Percentiles rank a stretch among this genome's conserved stretches.
phyloP scores from a whole-genome alignment of 1,284 basidiomycete species.

The Ganoderma multipileum region DNA sequence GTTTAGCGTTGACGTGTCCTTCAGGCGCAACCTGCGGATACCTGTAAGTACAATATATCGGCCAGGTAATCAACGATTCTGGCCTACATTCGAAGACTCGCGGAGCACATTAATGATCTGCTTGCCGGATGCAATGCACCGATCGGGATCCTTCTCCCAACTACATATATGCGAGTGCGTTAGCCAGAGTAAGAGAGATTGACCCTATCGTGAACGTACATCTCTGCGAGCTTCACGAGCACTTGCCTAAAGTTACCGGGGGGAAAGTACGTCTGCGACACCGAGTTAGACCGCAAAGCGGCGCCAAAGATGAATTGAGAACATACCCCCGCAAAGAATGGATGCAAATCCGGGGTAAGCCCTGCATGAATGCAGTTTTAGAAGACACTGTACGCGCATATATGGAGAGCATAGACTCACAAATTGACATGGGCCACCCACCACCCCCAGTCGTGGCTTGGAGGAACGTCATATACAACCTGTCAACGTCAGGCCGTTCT shows the following conservation, averaged over 20 bases:
- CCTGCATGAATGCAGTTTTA: slow-evolving; percentile 22
- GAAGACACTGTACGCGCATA: not conserved
- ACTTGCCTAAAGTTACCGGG: slow-evolving; percentile 35
- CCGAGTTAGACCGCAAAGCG: not conserved
- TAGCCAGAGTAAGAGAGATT: not conserved
- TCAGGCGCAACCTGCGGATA: slow-evolving; percentile 27
- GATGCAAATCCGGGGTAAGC: slow-evolving; percentile 50
- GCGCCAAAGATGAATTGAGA: not conserved
- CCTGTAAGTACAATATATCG: not conserved
- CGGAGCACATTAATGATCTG: slow-evolving; percentile 34
- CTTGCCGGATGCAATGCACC: slow-evolving; percentile 31
- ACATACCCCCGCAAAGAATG: slow-evolving; percentile 49
- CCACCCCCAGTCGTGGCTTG: slow-evolving; percentile 50
- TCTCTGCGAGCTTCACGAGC: slow-evolving; percentile 36
- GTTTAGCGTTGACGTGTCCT: slow-evolving; percentile 16
- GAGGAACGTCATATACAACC: slow-evolving; percentile 53
- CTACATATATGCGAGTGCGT: slow-evolving; percentile 16
- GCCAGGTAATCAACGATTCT: not conserved
- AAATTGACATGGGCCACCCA: slow-evolving; percentile 54
- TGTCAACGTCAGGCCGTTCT: slow-evolving; percentile 53
- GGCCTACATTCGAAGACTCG: slow-evolving; percentile 22
- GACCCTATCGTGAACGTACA: slow-evolving; percentile 23
- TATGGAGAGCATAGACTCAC: slow-evolving; percentile 23
- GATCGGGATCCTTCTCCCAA: slow-evolving; percentile 36
- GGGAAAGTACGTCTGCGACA: slow-evolving; percentile 47